Base-by-base conservation (phyloP, 306 rosid genomes). In the Lotus japonicus region DNA sequence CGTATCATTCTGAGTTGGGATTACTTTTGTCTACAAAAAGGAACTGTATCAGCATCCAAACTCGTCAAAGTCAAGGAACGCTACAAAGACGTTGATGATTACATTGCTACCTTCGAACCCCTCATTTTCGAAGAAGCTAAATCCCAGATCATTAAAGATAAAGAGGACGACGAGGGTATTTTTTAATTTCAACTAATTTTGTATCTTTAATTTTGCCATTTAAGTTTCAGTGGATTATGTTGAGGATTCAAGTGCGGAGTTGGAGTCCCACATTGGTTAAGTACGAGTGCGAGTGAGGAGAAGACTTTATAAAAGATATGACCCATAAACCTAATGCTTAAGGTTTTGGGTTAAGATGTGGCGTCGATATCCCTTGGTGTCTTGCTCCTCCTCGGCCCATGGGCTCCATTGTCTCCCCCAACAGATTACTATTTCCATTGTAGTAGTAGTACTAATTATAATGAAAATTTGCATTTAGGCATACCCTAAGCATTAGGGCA, bases 91-190 rank as follows among this genome's bases (percentile, higher is more conserved):
- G 81, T 86, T 49, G 89, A 86, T 66, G 97, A 92, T 58, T 92
- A 92, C 71, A 77, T 82, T 75, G 81, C 89, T 26, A 89, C 98
- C 4, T 92, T 83, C 44, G 96, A 88, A 77, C 98, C 97, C n/a
- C 92, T 92, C 53, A 28, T 92, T 10, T 88, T 89, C 18, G 95
- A 88, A 75, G 98, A 92, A 82, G 85, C 89, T 61, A 92, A 86
- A 79, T 80, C 98, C 18, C 95, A 92, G 75, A 88, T 92, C 43
- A 64, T 71, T 43, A 71, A 76, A 80, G 76, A 76, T 39, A 79
- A 76, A 41, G 94, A 89, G 15, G 84, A 77, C 5, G 87, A 84
- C 45, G 88, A 84, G 9, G 88, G 97, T 86, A 83, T 38, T 46
- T 46, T 5, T 44, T 6, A 19, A 3, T 44, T 61, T 69, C 65